These are phyloP conservation scores for Colletotrichum australisinense DNA, from an alignment of 2,329 filamentous ascomycete species.

Conservation along the genomic window DNA sequence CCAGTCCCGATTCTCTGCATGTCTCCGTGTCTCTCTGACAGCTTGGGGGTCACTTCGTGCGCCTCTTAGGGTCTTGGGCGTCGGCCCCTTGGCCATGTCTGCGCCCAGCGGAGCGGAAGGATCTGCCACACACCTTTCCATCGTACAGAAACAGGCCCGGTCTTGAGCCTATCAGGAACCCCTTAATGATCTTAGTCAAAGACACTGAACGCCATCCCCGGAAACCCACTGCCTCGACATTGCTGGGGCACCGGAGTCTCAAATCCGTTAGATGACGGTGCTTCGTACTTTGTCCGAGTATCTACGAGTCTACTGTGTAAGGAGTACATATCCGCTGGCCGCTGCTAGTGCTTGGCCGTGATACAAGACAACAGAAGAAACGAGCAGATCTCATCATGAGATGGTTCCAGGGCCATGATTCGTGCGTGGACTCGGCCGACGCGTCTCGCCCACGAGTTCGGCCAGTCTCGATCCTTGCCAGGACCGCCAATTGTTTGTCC, in stretches of 20 bases:
- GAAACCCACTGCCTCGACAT: not conserved
- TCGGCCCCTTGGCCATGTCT: constrained; percentile 21
- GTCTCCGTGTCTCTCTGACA: not conserved
- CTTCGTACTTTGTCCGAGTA: not conserved
- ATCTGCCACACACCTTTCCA: constrained; percentile 24
- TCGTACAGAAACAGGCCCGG: constrained; percentile 11
- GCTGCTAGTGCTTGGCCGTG: not conserved
- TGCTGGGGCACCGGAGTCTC: not conserved
- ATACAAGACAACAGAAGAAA: not conserved
- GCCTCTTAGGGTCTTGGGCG: constrained; percentile 13
- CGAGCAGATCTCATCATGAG: not conserved
- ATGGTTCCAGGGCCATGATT: constrained; percentile 20
- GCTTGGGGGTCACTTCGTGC: constrained; percentile 17
- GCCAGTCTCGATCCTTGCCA: constrained; percentile 4
- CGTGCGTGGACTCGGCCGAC: constrained; percentile 12
- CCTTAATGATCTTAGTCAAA: not conserved
- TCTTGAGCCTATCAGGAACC: constrained; percentile 27
- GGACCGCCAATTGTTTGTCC: constrained; percentile 2
- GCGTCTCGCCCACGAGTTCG: not conserved
- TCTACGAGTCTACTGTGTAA: not conserved
- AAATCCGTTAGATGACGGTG: not conserved
- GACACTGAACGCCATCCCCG: not conserved
- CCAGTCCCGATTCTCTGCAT: constrained; percentile 25
- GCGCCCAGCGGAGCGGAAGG: constrained; percentile 21
- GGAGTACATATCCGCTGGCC: too few relatives aligned